A percentile compares a stretch with the other conserved stretches of the same genome.
phyloP scores from a whole-genome alignment of 495 filamentous ascomycete genomes.

The Neurospora sp. region DNA sequence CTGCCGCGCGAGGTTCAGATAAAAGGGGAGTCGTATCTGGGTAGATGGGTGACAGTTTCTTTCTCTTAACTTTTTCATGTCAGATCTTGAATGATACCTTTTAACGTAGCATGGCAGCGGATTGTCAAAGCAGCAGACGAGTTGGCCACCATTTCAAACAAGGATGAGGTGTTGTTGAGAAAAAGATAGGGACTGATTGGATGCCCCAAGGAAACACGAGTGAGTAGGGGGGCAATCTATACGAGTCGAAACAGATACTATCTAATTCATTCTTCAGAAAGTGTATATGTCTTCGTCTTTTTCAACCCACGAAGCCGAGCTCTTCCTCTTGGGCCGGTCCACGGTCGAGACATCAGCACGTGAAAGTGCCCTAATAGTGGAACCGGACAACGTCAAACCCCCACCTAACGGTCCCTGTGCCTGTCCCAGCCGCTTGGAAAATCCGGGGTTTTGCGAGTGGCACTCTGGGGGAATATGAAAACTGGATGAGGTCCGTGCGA shows the following conservation, averaged over 20 bases:
- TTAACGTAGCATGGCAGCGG: slow-evolving; percentile 14
- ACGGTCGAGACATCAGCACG: neutral
- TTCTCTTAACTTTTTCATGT: slow-evolving; percentile 17
- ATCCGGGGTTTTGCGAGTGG: neutral
- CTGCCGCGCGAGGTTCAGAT: slow-evolving; percentile 78
- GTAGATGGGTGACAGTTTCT: slow-evolving; percentile 6
- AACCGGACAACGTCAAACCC: neutral
- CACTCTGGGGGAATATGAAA: neutral
- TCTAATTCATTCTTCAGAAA: neutral
- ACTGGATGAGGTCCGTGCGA: neutral
- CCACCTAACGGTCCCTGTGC: neutral
- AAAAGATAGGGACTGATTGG: neutral
- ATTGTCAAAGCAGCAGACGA: neutral
- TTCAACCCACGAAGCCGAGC: neutral
- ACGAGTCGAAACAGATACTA: neutral
- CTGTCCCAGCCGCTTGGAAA: neutral
- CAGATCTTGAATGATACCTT: slow-evolving; percentile 28
- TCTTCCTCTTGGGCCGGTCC: neutral
- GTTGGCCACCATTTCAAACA: neutral
- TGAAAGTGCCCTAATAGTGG: neutral
- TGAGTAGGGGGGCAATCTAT: neutral
- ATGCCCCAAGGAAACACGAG: neutral
- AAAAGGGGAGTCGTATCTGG: slow-evolving; percentile 9
- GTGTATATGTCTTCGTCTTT: neutral
- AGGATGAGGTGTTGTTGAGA: neutral